Base-by-base conservation (phyloP, 495 filamentous ascomycete species). In the Penicillium desertorum region DNA sequence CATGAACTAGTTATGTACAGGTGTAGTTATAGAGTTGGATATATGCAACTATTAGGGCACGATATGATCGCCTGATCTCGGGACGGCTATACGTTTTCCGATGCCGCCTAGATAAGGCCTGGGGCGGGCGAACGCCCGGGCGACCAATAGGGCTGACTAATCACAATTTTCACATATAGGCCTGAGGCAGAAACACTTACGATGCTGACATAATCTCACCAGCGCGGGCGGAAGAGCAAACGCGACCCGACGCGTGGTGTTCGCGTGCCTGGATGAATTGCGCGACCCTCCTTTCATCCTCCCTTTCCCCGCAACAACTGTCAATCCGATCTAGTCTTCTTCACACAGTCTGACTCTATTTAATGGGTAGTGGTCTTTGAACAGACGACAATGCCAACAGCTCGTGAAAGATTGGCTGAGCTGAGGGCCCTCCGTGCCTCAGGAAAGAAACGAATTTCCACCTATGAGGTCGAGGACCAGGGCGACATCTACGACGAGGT, bases 401-500 rank as follows among this genome's bases (percentile, higher is more conserved):
- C 65, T 57, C 70, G 68, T 23, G 74, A 71, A n/a, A 76, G 67
- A 53, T 65, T 95, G 67, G 91, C 88, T 30, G 89, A 97, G 79
- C 81, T 97, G 48, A 83, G 83, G 62, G 90, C 89, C 66, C 83
- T 98, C 53, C 89, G 90, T 54, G 86, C 89, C 63, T 81, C 92
- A 11, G 94, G 94, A 68, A 96, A 96, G 78, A 97, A 90, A 69
- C 86, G 88, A 54, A 81, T 93, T 34, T 87, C 90, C 54, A 86
- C 83, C n/a, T 98, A 98, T 76, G 75, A 97, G 70, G 82, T 98
- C 56, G 83, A 89, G 70, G 86, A 97, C 52, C 88, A 88, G 63
- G 86, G 86, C 53, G 84, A 89, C 50, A 78, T 98, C 41, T 98
- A 96, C 75, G 93, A 97, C 54, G 93, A 96, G 70, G 92, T 98